These are phyloP conservation scores for Simplicillium sp. DNA, from an alignment of 2,329 filamentous ascomycete species.

Conservation along the genomic window DNA sequence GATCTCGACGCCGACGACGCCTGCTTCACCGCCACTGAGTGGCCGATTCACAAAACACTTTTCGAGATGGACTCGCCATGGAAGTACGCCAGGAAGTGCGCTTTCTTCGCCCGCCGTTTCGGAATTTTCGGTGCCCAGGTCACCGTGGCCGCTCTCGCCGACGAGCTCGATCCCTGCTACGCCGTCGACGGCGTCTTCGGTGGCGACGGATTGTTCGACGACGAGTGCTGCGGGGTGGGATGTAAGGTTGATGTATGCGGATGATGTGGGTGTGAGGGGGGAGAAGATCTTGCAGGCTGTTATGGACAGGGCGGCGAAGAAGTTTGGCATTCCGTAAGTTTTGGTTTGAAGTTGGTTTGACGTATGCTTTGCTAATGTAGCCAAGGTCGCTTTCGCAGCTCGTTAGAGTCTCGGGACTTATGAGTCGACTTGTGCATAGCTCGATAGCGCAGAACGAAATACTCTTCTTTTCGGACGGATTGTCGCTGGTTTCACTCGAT, in stretches of 20 bases:
- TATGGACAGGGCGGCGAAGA: neutral
- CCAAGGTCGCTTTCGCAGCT: conserved; percentile 35
- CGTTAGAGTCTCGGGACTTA: conserved; percentile 33
- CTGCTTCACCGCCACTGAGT: conserved; percentile 7
- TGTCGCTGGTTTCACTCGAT: conserved; percentile 52
- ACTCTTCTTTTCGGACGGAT: conserved; percentile 49
- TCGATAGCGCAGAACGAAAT: conserved; percentile 52
- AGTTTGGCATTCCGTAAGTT: conserved; percentile 14
- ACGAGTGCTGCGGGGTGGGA: neutral
- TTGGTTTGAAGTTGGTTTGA: no score
- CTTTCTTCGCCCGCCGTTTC: conserved; percentile 22
- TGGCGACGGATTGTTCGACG: conserved; percentile 20
- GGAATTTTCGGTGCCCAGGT: conserved; percentile 16
- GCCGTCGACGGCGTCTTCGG: conserved; percentile 32
- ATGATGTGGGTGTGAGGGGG: neutral
- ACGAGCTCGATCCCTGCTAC: conserved; percentile 37
- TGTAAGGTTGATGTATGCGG: neutral
- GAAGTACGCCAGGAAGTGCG: conserved; percentile 10
- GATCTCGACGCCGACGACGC: conserved; percentile 13
- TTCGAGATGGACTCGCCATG: neutral
- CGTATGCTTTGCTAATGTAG: no score
- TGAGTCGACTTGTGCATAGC: conserved; percentile 41
- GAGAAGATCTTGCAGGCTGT: neutral
- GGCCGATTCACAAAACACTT: neutral
- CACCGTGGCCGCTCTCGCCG: conserved; percentile 24